These are phyloP conservation scores for Eragrostis nindensis DNA, from an alignment of 176 grass and related monocot species.

Conservation along the genomic window DNA sequence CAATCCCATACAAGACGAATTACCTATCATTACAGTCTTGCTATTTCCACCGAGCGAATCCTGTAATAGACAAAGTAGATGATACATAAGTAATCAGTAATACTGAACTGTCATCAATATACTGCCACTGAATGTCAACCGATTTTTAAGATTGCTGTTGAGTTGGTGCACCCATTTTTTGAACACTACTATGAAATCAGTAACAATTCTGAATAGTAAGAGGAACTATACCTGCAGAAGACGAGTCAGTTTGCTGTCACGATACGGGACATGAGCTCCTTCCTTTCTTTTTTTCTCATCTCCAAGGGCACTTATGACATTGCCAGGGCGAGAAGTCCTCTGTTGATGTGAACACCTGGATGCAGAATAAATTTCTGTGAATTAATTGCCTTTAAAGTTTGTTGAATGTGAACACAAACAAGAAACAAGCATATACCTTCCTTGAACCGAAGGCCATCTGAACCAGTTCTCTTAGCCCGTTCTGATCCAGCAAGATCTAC, in stretches of 20 bases:
- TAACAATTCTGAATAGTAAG: neutral
- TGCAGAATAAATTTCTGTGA: conserved; percentile 13
- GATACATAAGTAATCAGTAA: conserved; percentile 4
- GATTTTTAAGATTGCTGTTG: neutral
- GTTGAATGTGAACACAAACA: neutral
- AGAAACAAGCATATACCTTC: conserved; percentile 65
- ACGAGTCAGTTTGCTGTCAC: conserved; percentile 98
- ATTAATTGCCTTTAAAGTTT: neutral
- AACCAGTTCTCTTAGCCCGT: conserved; percentile 93
- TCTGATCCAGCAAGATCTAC: conserved; percentile 99
- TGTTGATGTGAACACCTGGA: conserved; percentile 98
- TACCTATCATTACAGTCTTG: conserved; percentile 99
- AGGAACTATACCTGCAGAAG: conserved; percentile 78
- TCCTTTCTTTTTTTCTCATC: conserved; percentile 99
- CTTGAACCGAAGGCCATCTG: conserved; percentile 96
- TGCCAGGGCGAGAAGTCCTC: conserved; percentile 93
- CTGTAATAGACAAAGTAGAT: conserved; percentile 49
- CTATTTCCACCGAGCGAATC: conserved; percentile 99
- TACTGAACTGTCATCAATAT: neutral
- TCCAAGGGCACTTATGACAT: conserved; percentile 98
- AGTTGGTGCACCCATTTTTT: conserved; percentile 12
- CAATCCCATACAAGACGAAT: conserved; percentile 33
- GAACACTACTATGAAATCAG: conserved; percentile 41
- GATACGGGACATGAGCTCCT: conserved; percentile 92
- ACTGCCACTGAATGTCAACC: neutral